Percentiles rank a stretch among this genome's conserved stretches.
Evolutionary conservation across 768 basidiomycete genomes (phyloP).

Genomic region (Coprinopsis strossmayeri): DNA sequence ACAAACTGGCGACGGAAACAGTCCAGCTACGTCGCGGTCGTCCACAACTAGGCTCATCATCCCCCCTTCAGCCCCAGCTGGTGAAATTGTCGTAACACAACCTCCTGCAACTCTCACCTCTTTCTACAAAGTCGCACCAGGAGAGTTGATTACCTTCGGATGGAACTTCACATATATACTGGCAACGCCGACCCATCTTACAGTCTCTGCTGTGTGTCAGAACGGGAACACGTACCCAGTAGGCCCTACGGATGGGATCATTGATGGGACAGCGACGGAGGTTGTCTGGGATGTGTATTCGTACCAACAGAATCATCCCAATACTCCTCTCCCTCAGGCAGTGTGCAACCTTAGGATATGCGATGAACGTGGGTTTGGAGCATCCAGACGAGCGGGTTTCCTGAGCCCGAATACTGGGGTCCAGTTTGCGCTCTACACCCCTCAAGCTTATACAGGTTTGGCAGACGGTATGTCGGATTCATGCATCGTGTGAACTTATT

Average conservation of each 20-base stretch:
- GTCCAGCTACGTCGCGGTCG: background rate
- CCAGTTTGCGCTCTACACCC: constrained; percentile 81
- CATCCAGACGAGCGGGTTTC: constrained; percentile 52
- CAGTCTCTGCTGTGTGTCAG: constrained; percentile 74
- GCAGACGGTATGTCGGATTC: constrained; percentile 22
- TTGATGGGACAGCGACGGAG: constrained; percentile 62
- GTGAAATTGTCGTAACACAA: constrained; percentile 67
- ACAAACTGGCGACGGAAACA: background rate
- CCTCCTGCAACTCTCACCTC: constrained; percentile 78
- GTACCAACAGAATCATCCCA: constrained; percentile 57
- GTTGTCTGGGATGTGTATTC: constrained; percentile 78
- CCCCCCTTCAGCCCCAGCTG: constrained; percentile 36
- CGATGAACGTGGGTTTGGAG: constrained; percentile 72
- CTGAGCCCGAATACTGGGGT: constrained; percentile 64
- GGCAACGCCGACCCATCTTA: constrained; percentile 65
- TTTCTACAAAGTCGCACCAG: constrained; percentile 81
- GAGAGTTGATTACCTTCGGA: constrained; percentile 75
- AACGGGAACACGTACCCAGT: constrained; percentile 91
- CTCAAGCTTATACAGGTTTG: constrained; percentile 63
- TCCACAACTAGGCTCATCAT: constrained; percentile 14
- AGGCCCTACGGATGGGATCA: constrained; percentile 66
- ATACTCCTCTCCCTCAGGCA: constrained; percentile 65
- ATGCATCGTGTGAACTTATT: background rate
- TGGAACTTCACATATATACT: constrained; percentile 84
- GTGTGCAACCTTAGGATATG: constrained; percentile 76